Evolutionary conservation across 495 filamentous ascomycete species (phyloP).

Genomic region (Parathielavia hyrcaniae): DNA sequence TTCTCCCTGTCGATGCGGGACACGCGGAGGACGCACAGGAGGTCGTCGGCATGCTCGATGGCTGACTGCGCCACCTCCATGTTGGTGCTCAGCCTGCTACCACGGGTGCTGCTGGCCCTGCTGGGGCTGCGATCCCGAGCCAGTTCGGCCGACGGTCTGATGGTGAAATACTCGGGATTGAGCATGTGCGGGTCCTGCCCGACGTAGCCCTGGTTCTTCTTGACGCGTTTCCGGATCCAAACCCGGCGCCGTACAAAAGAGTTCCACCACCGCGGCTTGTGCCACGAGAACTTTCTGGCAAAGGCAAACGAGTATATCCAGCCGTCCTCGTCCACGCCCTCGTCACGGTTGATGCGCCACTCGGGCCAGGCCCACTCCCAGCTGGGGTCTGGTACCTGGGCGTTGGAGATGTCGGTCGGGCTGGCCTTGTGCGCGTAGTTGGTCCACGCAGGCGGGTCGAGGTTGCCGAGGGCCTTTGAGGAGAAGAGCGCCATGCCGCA

Average conservation of each 20-base stretch:
- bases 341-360: slow-evolving; percentile 89
- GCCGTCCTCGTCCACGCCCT: slow-evolving; percentile 78
- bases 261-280: slow-evolving; percentile 85
- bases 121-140: slow-evolving; percentile 36
- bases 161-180: slow-evolving; percentile 81
- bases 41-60: slow-evolving; percentile 57
- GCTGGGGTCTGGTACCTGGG: slow-evolving; percentile 87
- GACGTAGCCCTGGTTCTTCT: slow-evolving; percentile 42
- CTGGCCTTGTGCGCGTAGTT: slow-evolving; percentile 64
- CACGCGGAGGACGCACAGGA: slow-evolving; percentile 58
- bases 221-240: slow-evolving; percentile 82
- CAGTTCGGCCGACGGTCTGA: slow-evolving; percentile 47
- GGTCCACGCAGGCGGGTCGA: slow-evolving; percentile 84
- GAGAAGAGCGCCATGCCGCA: slow-evolving; percentile 90
- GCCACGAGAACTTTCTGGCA: slow-evolving; percentile 70
- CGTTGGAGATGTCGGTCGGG: slow-evolving; percentile 79
- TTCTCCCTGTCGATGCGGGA: slow-evolving; percentile 85
- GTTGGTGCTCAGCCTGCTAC: slow-evolving; percentile 23
- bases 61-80: slow-evolving; percentile 29
- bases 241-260: slow-evolving; percentile 83
- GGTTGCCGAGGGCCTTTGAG: slow-evolving; percentile 71
- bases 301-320: slow-evolving; percentile 96
- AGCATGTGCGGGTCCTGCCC: slow-evolving; percentile 54
- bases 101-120: slow-evolving; percentile 15
- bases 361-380: slow-evolving; percentile 95